These are phyloP conservation scores for Thermothielavioides terrestris DNA, from an alignment of 495 filamentous ascomycete species.

Conservation along the genomic window DNA sequence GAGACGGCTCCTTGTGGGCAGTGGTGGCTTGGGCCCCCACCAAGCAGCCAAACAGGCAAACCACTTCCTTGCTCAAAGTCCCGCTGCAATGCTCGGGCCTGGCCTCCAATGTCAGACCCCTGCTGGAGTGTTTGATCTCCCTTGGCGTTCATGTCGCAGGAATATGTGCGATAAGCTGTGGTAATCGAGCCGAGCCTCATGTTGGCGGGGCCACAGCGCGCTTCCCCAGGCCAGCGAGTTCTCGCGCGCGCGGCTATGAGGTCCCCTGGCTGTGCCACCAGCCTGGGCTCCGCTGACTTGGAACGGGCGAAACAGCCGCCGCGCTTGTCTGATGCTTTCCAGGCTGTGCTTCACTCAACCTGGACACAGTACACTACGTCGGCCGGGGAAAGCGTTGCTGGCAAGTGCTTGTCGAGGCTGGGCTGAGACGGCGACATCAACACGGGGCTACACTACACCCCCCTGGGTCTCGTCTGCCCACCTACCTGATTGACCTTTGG, in stretches of 20 bases:
- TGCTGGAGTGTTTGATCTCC: constrained; percentile 27
- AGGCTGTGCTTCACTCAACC: not conserved
- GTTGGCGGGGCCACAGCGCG: too few relatives aligned
- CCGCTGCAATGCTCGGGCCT: not conserved
- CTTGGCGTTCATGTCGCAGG: constrained; percentile 10
- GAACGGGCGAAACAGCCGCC: constrained; percentile 3
- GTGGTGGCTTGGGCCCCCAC: not conserved
- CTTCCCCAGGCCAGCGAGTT: not conserved
- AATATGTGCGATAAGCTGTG: not conserved
- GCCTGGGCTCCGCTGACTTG: too few relatives aligned
- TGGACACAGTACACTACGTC: too few relatives aligned
- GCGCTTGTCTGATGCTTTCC: not conserved
- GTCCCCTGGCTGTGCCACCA: too few relatives aligned
- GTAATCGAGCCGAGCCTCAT: not conserved
- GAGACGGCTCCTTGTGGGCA: constrained; percentile 8
- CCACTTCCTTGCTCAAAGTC: not conserved
- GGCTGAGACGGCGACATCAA: constrained; percentile 10
- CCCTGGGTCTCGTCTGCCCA: not conserved
- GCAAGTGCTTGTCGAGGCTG: not conserved
- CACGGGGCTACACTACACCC: not conserved
- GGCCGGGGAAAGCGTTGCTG: too few relatives aligned
- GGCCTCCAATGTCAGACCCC: constrained; percentile 3
- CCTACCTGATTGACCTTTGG: not conserved
- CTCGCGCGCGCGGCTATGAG: too few relatives aligned
- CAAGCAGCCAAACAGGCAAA: not conserved